Conservation (phyloP, 2,329 filamentous ascomycete species). For the Paecilomyces formosus region DNA sequence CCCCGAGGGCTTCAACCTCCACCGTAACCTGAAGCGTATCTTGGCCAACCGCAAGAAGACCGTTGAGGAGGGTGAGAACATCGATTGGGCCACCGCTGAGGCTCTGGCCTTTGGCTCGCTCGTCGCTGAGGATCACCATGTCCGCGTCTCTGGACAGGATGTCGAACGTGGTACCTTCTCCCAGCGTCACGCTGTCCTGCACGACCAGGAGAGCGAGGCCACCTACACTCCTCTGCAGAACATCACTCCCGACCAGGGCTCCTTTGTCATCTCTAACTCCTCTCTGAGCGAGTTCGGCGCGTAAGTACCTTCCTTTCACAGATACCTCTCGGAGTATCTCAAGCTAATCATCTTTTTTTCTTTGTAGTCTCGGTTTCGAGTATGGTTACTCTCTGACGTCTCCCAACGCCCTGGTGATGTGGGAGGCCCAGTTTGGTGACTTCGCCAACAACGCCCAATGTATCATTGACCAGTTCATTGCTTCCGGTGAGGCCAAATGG, state of each 20-base stretch:
- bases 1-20: conserved; percentile 79
- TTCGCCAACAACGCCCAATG: conserved; percentile 99
- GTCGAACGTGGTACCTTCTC: conserved; percentile 99
- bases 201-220: conserved; percentile 90
- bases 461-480: conserved; percentile 98
- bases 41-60: conserved; percentile 83
- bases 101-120: conserved; percentile 90
- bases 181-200: conserved; percentile 92
- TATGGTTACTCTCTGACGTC: conserved; percentile 98
- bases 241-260: conserved; percentile 82
- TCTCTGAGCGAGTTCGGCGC: conserved; percentile 67
- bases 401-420: conserved; percentile 95
- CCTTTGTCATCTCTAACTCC: conserved; percentile 95
- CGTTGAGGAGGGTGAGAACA: conserved; percentile 82
- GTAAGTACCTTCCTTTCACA: conserved; percentile 37
- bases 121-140: conserved; percentile 88
- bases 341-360: conserved; percentile 46
- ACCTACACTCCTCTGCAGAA: conserved; percentile 91
- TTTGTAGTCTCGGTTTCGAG: conserved; percentile 81
- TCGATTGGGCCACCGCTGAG: conserved; percentile 96
- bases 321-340: not conserved
- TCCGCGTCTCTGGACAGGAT: conserved; percentile 96
- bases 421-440: conserved; percentile 99
- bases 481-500: conserved; percentile 97
- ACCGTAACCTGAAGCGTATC: conserved; percentile 97